phyloP scores from a whole-genome alignment of 1,139 yeast species.

The Yamadazyma blattariae region DNA sequence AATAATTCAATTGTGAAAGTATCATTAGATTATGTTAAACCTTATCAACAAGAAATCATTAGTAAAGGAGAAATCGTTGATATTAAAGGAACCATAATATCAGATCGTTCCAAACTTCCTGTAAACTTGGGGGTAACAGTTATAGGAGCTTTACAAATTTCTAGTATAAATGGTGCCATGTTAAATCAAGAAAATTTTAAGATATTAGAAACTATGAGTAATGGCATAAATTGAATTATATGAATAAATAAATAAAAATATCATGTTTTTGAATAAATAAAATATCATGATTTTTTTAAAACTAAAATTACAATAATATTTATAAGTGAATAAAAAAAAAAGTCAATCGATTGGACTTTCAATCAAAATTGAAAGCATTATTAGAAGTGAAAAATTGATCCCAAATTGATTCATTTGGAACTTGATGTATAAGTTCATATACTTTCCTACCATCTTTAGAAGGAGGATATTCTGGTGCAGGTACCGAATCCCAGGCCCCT shows the following conservation, averaged over 20 bases:
- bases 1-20: not conserved
- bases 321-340: too few relatives aligned
- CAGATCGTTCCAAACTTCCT: too few relatives aligned
- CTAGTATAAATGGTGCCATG: conserved; percentile 5
- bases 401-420: conserved; percentile 73
- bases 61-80: conserved; percentile 7
- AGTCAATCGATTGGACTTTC: too few relatives aligned
- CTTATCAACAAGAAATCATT: conserved; percentile 3
- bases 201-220: conserved; percentile 3
- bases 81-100: conserved; percentile 1
- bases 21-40: not conserved
- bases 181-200: conserved; percentile 4
- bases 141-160: too few relatives aligned
- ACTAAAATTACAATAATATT: too few relatives aligned
- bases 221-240: too few relatives aligned
- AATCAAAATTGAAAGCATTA: not conserved
- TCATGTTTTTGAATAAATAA: too few relatives aligned
- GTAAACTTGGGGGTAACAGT: too few relatives aligned
- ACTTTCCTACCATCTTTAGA: conserved; percentile 50
- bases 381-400: conserved; percentile 59
- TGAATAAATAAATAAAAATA: too few relatives aligned
- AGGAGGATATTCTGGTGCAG: not conserved
- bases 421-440: conserved; percentile 60
- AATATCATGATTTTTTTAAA: too few relatives aligned
- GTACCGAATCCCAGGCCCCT: not conserved